phyloP scores from a whole-genome alignment of 1,139 yeast genomes.

The Kodamaea fungicola region DNA sequence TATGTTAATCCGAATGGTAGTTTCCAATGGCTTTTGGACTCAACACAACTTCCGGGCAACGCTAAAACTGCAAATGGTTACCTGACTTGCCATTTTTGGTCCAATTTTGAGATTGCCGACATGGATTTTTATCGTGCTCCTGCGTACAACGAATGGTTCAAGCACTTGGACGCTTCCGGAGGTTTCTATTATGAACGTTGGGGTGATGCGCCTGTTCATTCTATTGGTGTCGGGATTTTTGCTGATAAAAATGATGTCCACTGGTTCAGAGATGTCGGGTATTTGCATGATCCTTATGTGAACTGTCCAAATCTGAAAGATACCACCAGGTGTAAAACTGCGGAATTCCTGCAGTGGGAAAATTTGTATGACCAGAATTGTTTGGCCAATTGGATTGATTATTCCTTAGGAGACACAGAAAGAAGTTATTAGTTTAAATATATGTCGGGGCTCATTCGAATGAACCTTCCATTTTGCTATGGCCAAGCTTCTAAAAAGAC shows the following conservation, averaged over 20 bases:
- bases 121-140: slow-evolving; percentile 73
- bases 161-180: slow-evolving; percentile 62
- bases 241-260: slow-evolving; percentile 68
- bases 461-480: too few species aligned
- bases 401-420: slow-evolving; percentile 40
- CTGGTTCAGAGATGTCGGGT: slow-evolving; percentile 89
- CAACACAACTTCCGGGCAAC: slow-evolving; percentile 57
- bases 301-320: slow-evolving; percentile 58
- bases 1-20: slow-evolving; percentile 60
- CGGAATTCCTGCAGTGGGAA: slow-evolving; percentile 39
- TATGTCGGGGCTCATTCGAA: too few species aligned
- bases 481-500: too few species aligned
- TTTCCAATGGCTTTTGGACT: slow-evolving; percentile 68
- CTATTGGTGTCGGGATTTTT: slow-evolving; percentile 70
- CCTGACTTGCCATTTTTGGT: slow-evolving; percentile 88
- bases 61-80: slow-evolving; percentile 56
- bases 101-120: slow-evolving; percentile 79
- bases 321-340: slow-evolving; percentile 38
- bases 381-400: slow-evolving; percentile 67
- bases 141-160: slow-evolving; percentile 63
- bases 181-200: slow-evolving; percentile 85
- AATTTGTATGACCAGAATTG: slow-evolving; percentile 65
- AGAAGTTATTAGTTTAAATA: slow-evolving; percentile 11
- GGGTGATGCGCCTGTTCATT: slow-evolving; percentile 93
- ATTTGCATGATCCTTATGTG: slow-evolving; percentile 67